Conservation (phyloP, 495 filamentous ascomycete genomes). For the Haplographium delicatum region DNA sequence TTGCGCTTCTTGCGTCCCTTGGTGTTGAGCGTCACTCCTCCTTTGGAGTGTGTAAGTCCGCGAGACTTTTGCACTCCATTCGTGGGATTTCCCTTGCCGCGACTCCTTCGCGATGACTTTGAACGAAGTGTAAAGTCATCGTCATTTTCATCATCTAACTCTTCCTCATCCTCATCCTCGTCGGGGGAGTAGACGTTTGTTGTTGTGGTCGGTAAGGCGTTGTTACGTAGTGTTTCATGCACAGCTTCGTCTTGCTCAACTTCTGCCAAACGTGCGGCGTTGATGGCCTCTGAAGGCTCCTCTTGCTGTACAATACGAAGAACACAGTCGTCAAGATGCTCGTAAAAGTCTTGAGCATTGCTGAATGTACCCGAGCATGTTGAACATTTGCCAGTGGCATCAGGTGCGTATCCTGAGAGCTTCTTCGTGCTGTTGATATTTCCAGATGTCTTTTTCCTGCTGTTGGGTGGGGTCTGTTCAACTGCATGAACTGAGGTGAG, state of each 20-base stretch:
- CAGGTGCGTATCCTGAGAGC: constrained; percentile 56
- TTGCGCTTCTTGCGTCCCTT: constrained; percentile 81
- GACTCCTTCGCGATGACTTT: constrained; percentile 27
- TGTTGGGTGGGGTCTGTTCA: constrained; percentile 93
- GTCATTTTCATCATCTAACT: constrained; percentile 53
- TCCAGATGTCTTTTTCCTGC: constrained; percentile 61
- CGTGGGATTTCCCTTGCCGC: constrained; percentile 34
- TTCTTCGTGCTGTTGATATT: constrained; percentile 45
- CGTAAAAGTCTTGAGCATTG: constrained; percentile 97
- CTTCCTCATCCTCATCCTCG: constrained; percentile 61
- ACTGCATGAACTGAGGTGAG: constrained; percentile 90
- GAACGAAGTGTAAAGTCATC: constrained; percentile 50
- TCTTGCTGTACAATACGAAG: constrained; percentile 95
- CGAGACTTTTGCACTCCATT: constrained; percentile 46
- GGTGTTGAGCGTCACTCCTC: constrained; percentile 51
- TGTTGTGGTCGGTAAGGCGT: constrained; percentile 60
- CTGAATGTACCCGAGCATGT: constrained; percentile 89
- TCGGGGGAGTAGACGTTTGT: constrained; percentile 39
- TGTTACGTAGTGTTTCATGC: constrained; percentile 76
- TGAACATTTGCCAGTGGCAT: constrained; percentile 89
- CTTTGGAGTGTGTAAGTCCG: constrained; percentile 56
- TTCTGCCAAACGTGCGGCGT: constrained; percentile 76
- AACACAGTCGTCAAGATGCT: constrained; percentile 98
- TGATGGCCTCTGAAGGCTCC: constrained; percentile 93
- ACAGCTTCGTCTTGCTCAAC: constrained; percentile 80